phyloP scores from a whole-genome alignment of 345 rosid species.

The Populus euphratica region DNA sequence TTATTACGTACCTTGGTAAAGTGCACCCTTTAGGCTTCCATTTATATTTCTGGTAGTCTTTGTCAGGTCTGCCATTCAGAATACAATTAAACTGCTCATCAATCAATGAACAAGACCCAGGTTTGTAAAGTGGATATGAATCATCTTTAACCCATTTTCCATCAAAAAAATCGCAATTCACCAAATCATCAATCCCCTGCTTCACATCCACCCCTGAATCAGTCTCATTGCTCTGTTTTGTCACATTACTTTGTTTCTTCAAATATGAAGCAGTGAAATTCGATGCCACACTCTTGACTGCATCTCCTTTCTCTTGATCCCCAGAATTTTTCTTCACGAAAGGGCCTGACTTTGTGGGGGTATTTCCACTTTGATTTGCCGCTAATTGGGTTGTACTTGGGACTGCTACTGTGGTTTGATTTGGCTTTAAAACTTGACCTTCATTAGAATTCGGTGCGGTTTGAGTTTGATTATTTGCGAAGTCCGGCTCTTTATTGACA shows the following conservation, averaged over 20 bases:
- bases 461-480: constrained; percentile 12
- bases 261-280: constrained; percentile 38
- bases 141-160: constrained; percentile 86
- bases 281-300: constrained; percentile 21
- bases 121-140: constrained; percentile 88
- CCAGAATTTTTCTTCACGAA: constrained; percentile 14
- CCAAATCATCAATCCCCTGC: constrained; percentile 40
- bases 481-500: constrained; percentile 3
- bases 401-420: constrained; percentile 26
- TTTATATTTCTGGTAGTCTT: constrained; percentile 57
- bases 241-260: constrained; percentile 31
- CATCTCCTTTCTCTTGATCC: constrained; percentile 20
- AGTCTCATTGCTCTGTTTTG: constrained; percentile 34
- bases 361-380: constrained; percentile 13
- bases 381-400: neutral
- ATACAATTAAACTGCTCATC: constrained; percentile 85
- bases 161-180: constrained; percentile 70
- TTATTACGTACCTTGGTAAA: constrained; percentile 59
- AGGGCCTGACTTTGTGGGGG: constrained; percentile 19
- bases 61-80: constrained; percentile 76
- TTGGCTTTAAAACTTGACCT: constrained; percentile 24
- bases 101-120: constrained; percentile 75
- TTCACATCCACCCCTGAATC: constrained; percentile 24
- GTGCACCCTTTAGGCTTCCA: constrained; percentile 88
- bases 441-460: constrained; percentile 9